A percentile compares a stretch with the other conserved stretches of the same genome.
Evolutionary conservation across 1,284 basidiomycete genomes (phyloP).

Genomic region (Pseudozyma sp.): DNA sequence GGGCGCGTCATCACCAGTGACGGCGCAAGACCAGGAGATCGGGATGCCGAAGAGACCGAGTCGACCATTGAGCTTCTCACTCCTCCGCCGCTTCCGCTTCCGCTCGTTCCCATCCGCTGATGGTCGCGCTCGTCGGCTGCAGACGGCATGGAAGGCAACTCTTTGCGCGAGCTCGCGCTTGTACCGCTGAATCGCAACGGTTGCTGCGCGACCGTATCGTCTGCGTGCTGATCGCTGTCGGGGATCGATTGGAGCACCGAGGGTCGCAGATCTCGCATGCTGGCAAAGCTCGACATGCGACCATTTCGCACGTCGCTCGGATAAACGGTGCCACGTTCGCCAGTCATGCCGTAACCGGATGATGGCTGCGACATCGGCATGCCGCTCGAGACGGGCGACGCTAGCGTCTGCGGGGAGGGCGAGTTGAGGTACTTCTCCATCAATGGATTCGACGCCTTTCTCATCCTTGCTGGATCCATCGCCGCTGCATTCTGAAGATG

Average conservation of each 20-base stretch:
- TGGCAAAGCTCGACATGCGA: constrained; percentile 35
- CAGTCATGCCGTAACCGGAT: constrained; percentile 1
- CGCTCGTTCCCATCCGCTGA: constrained; percentile 14
- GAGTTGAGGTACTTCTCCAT: constrained; percentile 51
- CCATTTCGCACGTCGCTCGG: constrained; percentile 5
- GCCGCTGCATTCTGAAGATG: constrained; percentile 1
- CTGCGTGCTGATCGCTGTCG: constrained; percentile 11
- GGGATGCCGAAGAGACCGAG: constrained; percentile 9
- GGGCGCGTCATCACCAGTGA: constrained; percentile 6
- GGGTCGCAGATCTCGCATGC: constrained; percentile 24
- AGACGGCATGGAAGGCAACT: constrained; percentile 38
- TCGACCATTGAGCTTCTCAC: constrained; percentile 22
- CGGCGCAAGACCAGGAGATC: constrained; percentile 16
- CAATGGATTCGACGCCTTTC: constrained; percentile 37
- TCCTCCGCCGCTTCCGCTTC: constrained; percentile 6
- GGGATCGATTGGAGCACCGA: constrained; percentile 32
- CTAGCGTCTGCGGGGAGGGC: constrained; percentile 38
- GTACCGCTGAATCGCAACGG: constrained; percentile 23
- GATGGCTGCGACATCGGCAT: constrained; percentile 5
- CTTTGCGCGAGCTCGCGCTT: constrained; percentile 32
- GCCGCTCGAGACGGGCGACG: constrained; percentile 12
- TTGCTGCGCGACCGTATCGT: constrained; percentile 13
- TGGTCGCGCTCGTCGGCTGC: constrained; percentile 10
- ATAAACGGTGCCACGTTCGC: constrained; percentile 6
- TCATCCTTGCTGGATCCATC: constrained; percentile 20